Evolutionary conservation across 2,329 filamentous ascomycete species (phyloP).

Genomic region (Eutypella sp.): DNA sequence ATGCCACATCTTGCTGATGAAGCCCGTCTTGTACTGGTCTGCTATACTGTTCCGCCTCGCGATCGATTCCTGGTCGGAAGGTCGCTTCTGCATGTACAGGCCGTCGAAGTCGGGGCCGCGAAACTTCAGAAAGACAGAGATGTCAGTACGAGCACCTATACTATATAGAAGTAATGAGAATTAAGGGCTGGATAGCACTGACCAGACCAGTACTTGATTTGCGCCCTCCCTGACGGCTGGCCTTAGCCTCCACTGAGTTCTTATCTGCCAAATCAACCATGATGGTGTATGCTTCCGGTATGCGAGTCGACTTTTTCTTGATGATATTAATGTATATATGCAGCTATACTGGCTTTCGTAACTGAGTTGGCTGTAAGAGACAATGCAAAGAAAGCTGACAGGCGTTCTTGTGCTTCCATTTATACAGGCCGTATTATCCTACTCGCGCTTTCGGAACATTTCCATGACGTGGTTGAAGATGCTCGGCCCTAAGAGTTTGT

Average conservation of each 20-base stretch:
- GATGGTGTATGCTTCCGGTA: background rate
- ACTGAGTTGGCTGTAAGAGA: background rate
- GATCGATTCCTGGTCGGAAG: conserved; percentile 3
- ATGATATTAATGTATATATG: background rate
- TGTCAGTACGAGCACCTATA: background rate
- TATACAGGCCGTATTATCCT: background rate
- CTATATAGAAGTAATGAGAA: background rate
- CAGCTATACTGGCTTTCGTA: background rate
- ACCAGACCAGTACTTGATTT: conserved; percentile 3
- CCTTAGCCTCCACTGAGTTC: conserved; percentile 5
- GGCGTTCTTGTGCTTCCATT: background rate
- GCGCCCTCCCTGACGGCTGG: conserved; percentile 4
- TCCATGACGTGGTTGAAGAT: background rate
- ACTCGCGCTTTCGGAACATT: background rate
- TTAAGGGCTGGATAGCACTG: background rate
- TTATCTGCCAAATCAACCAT: conserved; percentile 7
- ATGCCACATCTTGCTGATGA: conserved; percentile 7
- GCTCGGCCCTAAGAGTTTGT: background rate
- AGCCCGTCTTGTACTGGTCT: conserved; percentile 7
- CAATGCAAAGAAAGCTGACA: background rate
- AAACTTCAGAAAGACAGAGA: conserved; percentile 1
- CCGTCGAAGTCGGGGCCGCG: conserved; percentile 8
- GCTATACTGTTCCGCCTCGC: conserved; percentile 8
- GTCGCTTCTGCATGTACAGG: conserved; percentile 7
- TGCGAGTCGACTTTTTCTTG: background rate